These are phyloP conservation scores for Aureobasidium namibiae DNA, from an alignment of 2,329 filamentous ascomycete species.

Conservation along the genomic window DNA sequence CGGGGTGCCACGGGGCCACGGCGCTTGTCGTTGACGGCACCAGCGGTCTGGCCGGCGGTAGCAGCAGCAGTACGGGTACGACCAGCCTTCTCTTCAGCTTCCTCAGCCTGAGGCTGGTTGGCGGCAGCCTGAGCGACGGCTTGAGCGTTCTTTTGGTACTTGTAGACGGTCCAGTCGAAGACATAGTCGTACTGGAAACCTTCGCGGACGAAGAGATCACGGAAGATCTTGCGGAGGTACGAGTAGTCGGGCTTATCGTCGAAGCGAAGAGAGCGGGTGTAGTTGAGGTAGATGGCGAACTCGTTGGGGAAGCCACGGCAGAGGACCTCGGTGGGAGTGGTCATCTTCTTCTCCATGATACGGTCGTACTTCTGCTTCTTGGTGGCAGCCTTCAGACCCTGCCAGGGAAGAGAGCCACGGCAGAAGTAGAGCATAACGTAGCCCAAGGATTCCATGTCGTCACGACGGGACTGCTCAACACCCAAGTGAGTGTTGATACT, in stretches of 20 bases:
- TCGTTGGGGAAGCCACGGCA: constrained; percentile 99
- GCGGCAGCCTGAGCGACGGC: constrained; percentile 78
- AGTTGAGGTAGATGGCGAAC: constrained; percentile 99
- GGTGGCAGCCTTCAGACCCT: constrained; percentile 94
- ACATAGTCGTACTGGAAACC: constrained; percentile 99
- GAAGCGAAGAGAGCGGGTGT: constrained; percentile 95
- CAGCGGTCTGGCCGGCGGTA: constrained; percentile 50
- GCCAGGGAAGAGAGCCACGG: constrained; percentile 96
- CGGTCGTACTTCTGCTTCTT: constrained; percentile 99
- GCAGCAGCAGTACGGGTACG: constrained; percentile 49
- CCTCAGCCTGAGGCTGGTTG: constrained; percentile 54
- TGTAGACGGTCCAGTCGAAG: constrained; percentile 99
- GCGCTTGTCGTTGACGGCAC: constrained; percentile 56
- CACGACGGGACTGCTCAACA: constrained; percentile 96
- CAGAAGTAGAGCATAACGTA: constrained; percentile 99
- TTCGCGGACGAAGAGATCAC: constrained; percentile 95
- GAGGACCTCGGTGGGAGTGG: constrained; percentile 93
- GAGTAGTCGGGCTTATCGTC: constrained; percentile 99
- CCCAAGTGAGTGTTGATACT: constrained; percentile 98
- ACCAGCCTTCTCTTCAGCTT: constrained; percentile 68
- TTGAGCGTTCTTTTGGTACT: constrained; percentile 99
- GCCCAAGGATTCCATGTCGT: constrained; percentile 98
- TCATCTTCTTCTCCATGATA: constrained; percentile 99
- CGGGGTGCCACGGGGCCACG: constrained; percentile 66
- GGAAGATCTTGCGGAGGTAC: constrained; percentile 99